Conservation (phyloP, 768 basidiomycete genomes). For the Russula compacta region DNA sequence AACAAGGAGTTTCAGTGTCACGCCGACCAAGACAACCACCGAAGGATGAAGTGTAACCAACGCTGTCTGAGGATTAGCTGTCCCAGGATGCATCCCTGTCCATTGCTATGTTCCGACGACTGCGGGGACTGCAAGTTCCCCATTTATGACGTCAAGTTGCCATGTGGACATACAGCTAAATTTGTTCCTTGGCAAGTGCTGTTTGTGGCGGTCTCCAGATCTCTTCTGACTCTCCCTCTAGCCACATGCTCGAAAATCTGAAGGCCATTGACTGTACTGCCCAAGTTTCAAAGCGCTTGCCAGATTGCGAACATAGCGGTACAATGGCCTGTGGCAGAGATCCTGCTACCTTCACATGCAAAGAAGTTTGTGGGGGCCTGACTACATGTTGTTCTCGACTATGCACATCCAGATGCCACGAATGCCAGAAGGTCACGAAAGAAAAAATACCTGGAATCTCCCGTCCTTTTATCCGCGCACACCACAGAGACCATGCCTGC, state of each 20-base stretch:
- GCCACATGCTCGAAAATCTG: conserved; percentile 23
- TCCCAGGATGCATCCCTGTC: conserved; percentile 24
- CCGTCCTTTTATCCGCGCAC: conserved; percentile 4
- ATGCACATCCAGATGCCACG: conserved; percentile 26
- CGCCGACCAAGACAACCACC: conserved; percentile 21
- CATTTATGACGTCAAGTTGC: conserved; percentile 20
- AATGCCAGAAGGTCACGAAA: conserved; percentile 24
- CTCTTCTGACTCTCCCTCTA: conserved; percentile 5
- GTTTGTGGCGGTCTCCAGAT: neutral
- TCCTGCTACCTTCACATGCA: conserved; percentile 20
- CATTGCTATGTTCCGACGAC: conserved; percentile 23
- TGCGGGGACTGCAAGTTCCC: conserved; percentile 25
- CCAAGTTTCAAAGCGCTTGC: conserved; percentile 23
- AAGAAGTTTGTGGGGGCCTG: conserved; percentile 21
- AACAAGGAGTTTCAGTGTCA: conserved; percentile 17
- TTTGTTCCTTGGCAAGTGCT: conserved; percentile 25
- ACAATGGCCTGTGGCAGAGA: conserved; percentile 19
- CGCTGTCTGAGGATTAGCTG: conserved; percentile 22
- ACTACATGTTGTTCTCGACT: conserved; percentile 25
- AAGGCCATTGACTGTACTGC: conserved; percentile 22
- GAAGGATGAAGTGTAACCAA: conserved; percentile 20
- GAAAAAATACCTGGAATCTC: neutral
- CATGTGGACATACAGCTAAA: conserved; percentile 23
- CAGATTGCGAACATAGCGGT: conserved; percentile 27
- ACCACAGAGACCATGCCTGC: conserved; percentile 27